phyloP scores from a whole-genome alignment of 805 yeast genomes.

The Yamadazyma ubonensis region DNA sequence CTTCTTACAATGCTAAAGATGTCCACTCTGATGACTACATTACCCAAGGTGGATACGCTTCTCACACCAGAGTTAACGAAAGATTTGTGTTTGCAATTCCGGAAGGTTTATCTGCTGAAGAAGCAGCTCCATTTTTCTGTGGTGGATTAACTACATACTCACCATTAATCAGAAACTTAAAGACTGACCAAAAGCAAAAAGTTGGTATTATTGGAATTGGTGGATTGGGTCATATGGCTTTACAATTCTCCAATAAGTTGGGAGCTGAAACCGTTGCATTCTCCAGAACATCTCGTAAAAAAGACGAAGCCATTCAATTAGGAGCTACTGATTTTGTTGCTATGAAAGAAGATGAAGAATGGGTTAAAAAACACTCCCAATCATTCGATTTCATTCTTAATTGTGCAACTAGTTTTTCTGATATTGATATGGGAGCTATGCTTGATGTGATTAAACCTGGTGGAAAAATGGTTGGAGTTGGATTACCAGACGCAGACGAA shows the following conservation, averaged over 20 bases:
- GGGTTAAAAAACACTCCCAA: constrained; percentile 30
- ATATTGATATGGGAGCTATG: constrained; percentile 49
- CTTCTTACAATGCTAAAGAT: constrained; percentile 53
- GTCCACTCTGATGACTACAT: constrained; percentile 25
- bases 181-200: constrained; percentile 15
- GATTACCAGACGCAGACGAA: constrained; percentile 26
- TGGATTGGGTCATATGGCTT: constrained; percentile 66
- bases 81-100: constrained; percentile 50
- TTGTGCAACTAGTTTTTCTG: constrained; percentile 51
- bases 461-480: constrained; percentile 26
- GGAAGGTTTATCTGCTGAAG: constrained; percentile 36
- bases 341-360: constrained; percentile 48
- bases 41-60: constrained; percentile 51
- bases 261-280: constrained; percentile 61
- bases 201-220: constrained; percentile 67
- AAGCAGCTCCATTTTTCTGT: constrained; percentile 55
- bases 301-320: constrained; percentile 31
- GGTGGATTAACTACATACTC: constrained; percentile 56
- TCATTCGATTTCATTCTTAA: constrained; percentile 52
- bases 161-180: constrained; percentile 47
- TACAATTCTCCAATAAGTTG: constrained; percentile 57
- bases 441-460: constrained; percentile 28
- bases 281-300: constrained; percentile 41
- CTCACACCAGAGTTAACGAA: constrained; percentile 45
- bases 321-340: constrained; percentile 45